Base-by-base conservation (phyloP, 108 stramenopile genomes). In the Cyclostephanos invisitatus region DNA sequence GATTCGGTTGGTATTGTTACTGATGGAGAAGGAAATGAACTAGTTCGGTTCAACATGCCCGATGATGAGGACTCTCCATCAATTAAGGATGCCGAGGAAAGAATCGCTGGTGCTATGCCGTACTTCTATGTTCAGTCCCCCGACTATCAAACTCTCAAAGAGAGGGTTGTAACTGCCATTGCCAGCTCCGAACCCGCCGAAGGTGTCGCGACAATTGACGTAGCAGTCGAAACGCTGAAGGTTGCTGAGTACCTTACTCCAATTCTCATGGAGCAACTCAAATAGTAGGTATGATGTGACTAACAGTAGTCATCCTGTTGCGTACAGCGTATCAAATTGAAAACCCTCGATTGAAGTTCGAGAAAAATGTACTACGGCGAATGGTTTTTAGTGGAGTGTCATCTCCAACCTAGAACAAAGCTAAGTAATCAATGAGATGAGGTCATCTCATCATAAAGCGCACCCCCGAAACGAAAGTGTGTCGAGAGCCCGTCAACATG, bases 41-140 rank as follows among this genome's bases (percentile, higher is more conserved):
- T 89, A n/a, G 78, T 67, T 42, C 63, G 85, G 17, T 91, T 78
- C 66, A 70, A 58, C 38, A 89, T 90, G 83, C 88, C 91, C 22
- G 88, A 89, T 68, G 73, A 77, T 4, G 86, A 83, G 36, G 84
- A 84, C n/a, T 53, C 74, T 35, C 57, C 64, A 32, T 63, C 86
- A 37, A 85, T 86, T 20, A 74, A 76, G 21, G 63, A 71, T 20
- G 71, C 83, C 24, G 51, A 77, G 53, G 72, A 64, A 42, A 77
- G 74, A 55, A 73, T 83, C 59, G 82, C 87, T 15, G 90, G 82
- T 42, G 84, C 84, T 38, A 92, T 92, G 94, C 90, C 91, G 11
- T 92, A 95, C 80, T 95, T 95, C 68, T 89, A 84, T 62, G 82
- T 84, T 38, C 91, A 95, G 68, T 75, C 82, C 85, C 84, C 87